Evolutionary conservation across 2,329 filamentous ascomycete species (phyloP).

Genomic region (Plectosphaerella sp.): DNA sequence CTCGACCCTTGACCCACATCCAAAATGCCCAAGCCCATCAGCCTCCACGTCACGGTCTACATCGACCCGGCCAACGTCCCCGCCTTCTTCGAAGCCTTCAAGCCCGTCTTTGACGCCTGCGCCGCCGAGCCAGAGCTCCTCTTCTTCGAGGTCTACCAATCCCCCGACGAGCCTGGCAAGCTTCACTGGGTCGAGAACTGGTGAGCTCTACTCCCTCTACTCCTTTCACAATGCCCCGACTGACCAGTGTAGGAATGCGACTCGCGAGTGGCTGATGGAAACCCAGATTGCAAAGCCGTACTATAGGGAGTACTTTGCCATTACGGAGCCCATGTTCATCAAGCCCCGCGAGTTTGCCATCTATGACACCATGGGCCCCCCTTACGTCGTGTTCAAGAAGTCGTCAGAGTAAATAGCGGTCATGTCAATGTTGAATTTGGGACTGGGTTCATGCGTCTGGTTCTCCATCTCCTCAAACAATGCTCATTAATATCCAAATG

Average conservation of each 20-base stretch:
- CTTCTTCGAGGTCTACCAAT: slow-evolving; percentile 37
- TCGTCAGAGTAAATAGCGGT: too few relatives aligned
- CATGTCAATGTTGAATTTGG: too few relatives aligned
- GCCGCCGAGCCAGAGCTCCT: slow-evolving; percentile 35
- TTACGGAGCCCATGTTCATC: neutral
- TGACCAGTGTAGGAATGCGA: neutral
- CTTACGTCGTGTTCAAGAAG: neutral
- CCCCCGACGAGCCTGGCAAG: slow-evolving; percentile 27
- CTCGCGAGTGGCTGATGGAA: neutral
- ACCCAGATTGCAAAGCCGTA: neutral
- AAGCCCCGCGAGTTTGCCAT: neutral
- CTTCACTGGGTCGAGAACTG: slow-evolving; percentile 36
- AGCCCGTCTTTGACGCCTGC: slow-evolving; percentile 32
- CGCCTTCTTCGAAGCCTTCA: slow-evolving; percentile 8
- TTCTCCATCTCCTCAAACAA: too few relatives aligned
- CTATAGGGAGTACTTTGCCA: neutral
- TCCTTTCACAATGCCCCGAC: neutral
- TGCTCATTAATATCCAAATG: too few relatives aligned
- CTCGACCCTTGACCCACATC: too few relatives aligned
- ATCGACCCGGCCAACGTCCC: neutral
- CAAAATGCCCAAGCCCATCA: neutral
- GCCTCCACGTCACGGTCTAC: neutral
- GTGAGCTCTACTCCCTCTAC: slow-evolving; percentile 12
- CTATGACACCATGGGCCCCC: neutral
- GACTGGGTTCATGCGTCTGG: too few relatives aligned